phyloP scores from a whole-genome alignment of 2,329 filamentous ascomycete genomes.

The Ophiocordyceps unilateralis region DNA sequence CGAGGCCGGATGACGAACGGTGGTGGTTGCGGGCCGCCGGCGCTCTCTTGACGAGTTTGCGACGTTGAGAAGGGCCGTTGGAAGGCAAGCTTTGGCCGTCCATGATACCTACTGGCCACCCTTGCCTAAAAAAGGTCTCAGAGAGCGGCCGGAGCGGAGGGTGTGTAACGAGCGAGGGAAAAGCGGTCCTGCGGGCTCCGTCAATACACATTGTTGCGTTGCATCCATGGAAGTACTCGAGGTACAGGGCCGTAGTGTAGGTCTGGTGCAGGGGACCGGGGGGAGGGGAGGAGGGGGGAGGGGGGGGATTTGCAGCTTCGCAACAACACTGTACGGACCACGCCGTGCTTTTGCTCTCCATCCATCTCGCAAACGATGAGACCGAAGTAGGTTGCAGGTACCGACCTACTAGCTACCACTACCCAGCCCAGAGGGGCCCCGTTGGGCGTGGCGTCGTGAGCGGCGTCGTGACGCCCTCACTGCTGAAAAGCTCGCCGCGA shows the following conservation, averaged over 20 bases:
- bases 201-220: background rate
- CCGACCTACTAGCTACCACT: background rate
- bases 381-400: too few species aligned
- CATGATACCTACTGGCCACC: constrained; percentile 22
- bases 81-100: constrained; percentile 25
- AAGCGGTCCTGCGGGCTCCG: constrained; percentile 4
- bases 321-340: too few species aligned
- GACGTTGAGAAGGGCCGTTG: constrained; percentile 34
- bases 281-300: background rate
- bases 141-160: constrained; percentile 4
- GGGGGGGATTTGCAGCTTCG: too few species aligned
- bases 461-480: too few species aligned
- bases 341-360: too few species aligned
- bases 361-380: background rate
- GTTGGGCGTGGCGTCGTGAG: too few species aligned
- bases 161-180: constrained; percentile 5
- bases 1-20: constrained; percentile 28
- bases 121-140: constrained; percentile 10
- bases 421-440: too few species aligned
- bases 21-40: constrained; percentile 24
- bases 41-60: constrained; percentile 46
- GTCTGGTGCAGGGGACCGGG: background rate
- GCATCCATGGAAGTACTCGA: background rate
- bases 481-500: background rate
- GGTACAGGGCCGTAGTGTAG: too few species aligned